Evolutionary conservation across 805 yeast species (phyloP).

Genomic region (Jamesozyma piceae): DNA sequence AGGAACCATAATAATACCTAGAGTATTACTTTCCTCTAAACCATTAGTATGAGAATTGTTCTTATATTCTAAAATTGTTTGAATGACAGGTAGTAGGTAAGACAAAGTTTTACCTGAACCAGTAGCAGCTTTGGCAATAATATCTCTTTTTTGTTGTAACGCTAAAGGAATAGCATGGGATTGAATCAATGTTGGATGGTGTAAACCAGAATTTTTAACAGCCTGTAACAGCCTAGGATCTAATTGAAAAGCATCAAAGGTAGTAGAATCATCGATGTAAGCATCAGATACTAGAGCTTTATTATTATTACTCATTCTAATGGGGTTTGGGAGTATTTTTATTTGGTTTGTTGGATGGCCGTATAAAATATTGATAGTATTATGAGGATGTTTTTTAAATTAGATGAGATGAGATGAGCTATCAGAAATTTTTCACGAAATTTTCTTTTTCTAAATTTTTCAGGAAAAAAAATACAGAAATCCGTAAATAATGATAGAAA

Average conservation of each 20-base stretch:
- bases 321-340: background rate
- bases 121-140: conserved; percentile 87
- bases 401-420: conserved; percentile 23
- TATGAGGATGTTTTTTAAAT: too few relatives aligned
- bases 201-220: conserved; percentile 66
- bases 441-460: background rate
- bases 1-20: conserved; percentile 77
- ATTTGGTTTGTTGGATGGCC: too few relatives aligned
- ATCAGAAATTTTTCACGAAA: conserved; percentile 2
- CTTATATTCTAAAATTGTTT: conserved; percentile 49
- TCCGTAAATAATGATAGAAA: background rate
- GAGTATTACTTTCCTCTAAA: conserved; percentile 24
- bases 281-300: conserved; percentile 42
- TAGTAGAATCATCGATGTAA: conserved; percentile 57
- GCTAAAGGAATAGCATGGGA: conserved; percentile 89
- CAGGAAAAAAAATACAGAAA: background rate
- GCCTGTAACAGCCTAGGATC: conserved; percentile 84
- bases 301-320: background rate
- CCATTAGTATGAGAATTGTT: conserved; percentile 18
- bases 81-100: conserved; percentile 77
- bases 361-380: too few relatives aligned
- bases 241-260: conserved; percentile 68
- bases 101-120: conserved; percentile 96
- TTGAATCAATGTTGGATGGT: conserved; percentile 84
- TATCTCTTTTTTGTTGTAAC: conserved; percentile 78